phyloP scores from a whole-genome alignment of 2,329 filamentous ascomycete genomes.

The Talaromyces sp. region DNA sequence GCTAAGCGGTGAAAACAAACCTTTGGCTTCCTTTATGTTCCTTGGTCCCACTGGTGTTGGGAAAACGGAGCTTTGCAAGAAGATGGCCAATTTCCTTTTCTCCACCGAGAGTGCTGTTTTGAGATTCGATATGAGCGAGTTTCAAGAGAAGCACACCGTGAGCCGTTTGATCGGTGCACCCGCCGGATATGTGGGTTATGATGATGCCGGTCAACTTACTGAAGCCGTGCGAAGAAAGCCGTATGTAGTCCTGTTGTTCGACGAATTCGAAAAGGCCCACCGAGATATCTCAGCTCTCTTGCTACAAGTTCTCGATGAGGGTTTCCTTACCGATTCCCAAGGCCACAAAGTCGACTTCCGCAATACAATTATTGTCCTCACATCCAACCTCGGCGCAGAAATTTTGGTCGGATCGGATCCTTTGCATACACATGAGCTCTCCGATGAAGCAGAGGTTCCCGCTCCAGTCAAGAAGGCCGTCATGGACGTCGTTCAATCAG shows the following conservation, averaged over 20 bases:
- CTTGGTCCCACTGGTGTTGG: slow-evolving; percentile 93
- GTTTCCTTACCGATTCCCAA: slow-evolving; percentile 90
- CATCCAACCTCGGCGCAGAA: slow-evolving; percentile 88
- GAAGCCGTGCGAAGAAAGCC: slow-evolving; percentile 93
- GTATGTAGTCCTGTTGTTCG: slow-evolving; percentile 89
- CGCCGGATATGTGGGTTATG: slow-evolving; percentile 92
- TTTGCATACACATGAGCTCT: slow-evolving; percentile 53
- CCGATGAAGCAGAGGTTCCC: slow-evolving; percentile 63
- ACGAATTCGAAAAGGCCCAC: slow-evolving; percentile 97
- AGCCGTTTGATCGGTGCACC: slow-evolving; percentile 88
- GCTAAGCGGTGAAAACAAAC: slow-evolving; percentile 83
- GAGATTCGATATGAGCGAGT: slow-evolving; percentile 96
- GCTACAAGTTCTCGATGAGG: slow-evolving; percentile 91
- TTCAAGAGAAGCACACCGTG: slow-evolving; percentile 95
- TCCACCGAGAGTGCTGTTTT: slow-evolving; percentile 86
- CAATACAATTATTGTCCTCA: slow-evolving; percentile 94
- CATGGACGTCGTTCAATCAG: slow-evolving; percentile 74
- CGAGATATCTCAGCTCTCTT: slow-evolving; percentile 88
- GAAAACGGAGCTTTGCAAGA: slow-evolving; percentile 96
- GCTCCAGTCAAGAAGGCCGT: slow-evolving; percentile 70
- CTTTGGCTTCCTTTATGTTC: slow-evolving; percentile 95
- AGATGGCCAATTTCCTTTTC: slow-evolving; percentile 88
- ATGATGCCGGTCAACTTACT: slow-evolving; percentile 92
- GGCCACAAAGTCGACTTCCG: slow-evolving; percentile 95
- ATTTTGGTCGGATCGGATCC: slow-evolving; percentile 76